phyloP scores from a whole-genome alignment of 768 basidiomycete genomes.

The Trametes maxima region DNA sequence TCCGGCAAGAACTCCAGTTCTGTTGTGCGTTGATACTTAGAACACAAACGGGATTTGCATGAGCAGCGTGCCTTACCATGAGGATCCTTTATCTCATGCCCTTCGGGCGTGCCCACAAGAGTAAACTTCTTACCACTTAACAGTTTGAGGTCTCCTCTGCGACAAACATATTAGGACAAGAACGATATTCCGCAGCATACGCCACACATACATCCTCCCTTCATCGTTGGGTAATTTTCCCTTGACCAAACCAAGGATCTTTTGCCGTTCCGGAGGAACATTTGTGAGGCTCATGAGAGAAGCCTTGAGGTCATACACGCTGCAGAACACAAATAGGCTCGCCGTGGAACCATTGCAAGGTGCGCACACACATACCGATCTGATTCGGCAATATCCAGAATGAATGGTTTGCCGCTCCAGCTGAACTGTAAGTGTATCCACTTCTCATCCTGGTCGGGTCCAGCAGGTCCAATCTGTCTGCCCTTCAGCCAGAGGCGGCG shows the following conservation, averaged over 20 bases:
- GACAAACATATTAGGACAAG: constrained; percentile 10
- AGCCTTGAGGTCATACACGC: constrained; percentile 80
- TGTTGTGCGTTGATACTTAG: constrained; percentile 26
- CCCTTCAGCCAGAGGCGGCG: background rate
- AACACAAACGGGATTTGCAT: constrained; percentile 4
- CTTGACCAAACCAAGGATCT: constrained; percentile 83
- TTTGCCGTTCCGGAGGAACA: constrained; percentile 85
- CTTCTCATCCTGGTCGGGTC: constrained; percentile 24
- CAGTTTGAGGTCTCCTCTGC: constrained; percentile 61
- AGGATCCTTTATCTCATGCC: constrained; percentile 83
- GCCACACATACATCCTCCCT: constrained; percentile 52
- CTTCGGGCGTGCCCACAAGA: constrained; percentile 85
- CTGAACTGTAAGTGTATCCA: constrained; percentile 72
- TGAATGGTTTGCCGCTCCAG: constrained; percentile 70
- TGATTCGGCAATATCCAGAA: constrained; percentile 71
- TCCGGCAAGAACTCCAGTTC: constrained; percentile 69
- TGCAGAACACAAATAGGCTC: constrained; percentile 32
- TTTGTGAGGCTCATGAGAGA: constrained; percentile 66
- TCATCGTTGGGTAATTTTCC: constrained; percentile 82
- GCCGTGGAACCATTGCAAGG: background rate
- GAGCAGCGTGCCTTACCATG: constrained; percentile 41
- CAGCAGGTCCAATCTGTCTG: background rate
- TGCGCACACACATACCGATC: constrained; percentile 56
- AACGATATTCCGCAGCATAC: background rate
- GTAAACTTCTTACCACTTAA: constrained; percentile 72